Base-by-base conservation (phyloP, 192 early-diverging fungal genomes). In the Martensiomyces pterosporus region DNA sequence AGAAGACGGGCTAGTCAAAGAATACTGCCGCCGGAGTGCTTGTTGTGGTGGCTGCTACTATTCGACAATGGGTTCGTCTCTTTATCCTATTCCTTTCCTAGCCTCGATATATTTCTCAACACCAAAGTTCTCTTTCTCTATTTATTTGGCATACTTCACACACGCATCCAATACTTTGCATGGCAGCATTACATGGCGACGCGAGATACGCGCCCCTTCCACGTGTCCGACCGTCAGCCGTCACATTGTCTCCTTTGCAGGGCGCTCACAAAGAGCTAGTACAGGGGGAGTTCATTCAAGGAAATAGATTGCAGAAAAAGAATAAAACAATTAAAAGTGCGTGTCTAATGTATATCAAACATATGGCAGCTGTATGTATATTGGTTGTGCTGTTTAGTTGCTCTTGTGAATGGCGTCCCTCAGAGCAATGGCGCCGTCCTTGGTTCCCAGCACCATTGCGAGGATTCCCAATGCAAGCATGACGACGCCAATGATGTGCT, bases 401-500 rank as follows among this genome's bases (percentile, higher is more conserved):
- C 29, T 12, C n/a, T n/a, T n/a, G 29, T 32, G 29, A 12, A 32
- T 32, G 29, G 29, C 29, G 12, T 32, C 29, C 29, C 29, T 32
- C 29, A 32, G 12, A 12, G 29, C 29, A 32, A 32, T 32, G 12
- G 29, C 29, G 29, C 29, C 29, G 29, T 32, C 29, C 29, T 32
- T 32, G 29, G 29, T 32, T 5, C 29, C 29, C 29, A 32, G 29
- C 29, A 39, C 38, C 14, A n/a, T 18, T 4, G 37, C 51, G 1
- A 82, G 52, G 14, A 83, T 36, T 26, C 81, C 81, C 52, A 83
- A 63, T 15, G 78, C 49, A n/a, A 67, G 64, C 24, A 83, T 82
- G 22, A 80, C 35, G 38, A 67, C 50, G 33, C 74, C 76, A 68
- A 80, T 77, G 17, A 58, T 48, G 37, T 79, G 62, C 46, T 81